These are phyloP conservation scores for Geotrichum ghanense DNA, from an alignment of 805 yeast species.

Conservation along the genomic window DNA sequence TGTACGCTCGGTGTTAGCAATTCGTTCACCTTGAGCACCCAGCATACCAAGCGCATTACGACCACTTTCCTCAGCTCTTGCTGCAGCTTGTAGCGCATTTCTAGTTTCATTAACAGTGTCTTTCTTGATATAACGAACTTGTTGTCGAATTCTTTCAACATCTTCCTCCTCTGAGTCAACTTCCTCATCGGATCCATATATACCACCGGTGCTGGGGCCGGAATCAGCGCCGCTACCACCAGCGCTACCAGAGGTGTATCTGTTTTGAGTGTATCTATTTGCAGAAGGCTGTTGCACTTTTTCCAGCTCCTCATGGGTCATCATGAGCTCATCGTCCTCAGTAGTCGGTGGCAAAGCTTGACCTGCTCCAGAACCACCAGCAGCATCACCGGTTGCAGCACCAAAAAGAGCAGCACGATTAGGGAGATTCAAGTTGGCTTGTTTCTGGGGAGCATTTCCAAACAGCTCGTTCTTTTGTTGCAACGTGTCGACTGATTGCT, in stretches of 20 bases:
- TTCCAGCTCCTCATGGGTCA: constrained; percentile 16
- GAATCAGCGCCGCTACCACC: constrained; percentile 5
- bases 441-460: constrained; percentile 4
- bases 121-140: constrained; percentile 73
- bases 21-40: constrained; percentile 85
- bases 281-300: constrained; percentile 6
- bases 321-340: constrained; percentile 21
- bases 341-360: not conserved
- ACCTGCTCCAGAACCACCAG: constrained; percentile 1
- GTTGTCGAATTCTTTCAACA: constrained; percentile 74
- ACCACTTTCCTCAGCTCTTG: constrained; percentile 63
- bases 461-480: constrained; percentile 2
- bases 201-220: too few species aligned
- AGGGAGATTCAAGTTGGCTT: constrained; percentile 9
- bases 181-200: constrained; percentile 10
- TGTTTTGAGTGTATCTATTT: not conserved
- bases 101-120: constrained; percentile 79
- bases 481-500: not conserved
- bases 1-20: constrained; percentile 69
- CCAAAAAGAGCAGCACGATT: constrained; percentile 22
- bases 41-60: constrained; percentile 80
- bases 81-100: constrained; percentile 63
- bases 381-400: constrained; percentile 9
- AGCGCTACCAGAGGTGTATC: constrained; percentile 1
- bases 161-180: constrained; percentile 61